Evolutionary conservation across 2,329 filamentous ascomycete species (phyloP).

Genomic region (Macrophomina pseudophaseolina): DNA sequence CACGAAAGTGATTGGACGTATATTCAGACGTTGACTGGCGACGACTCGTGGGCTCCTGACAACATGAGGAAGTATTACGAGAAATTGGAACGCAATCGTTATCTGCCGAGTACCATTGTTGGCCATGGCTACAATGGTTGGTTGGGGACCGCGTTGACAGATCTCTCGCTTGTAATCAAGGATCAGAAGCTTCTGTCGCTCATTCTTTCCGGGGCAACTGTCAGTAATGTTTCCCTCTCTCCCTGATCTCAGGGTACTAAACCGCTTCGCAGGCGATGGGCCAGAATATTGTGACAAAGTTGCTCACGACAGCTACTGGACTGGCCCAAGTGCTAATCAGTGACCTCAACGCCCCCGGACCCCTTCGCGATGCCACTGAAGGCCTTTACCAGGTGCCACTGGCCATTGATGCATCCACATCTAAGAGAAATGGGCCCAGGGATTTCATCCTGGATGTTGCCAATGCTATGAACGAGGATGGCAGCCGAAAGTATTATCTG

Average conservation of each 20-base stretch:
- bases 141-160: constrained; percentile 50
- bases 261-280: constrained; percentile 43
- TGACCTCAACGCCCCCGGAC: constrained; percentile 53
- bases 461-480: constrained; percentile 41
- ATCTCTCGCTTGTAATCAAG: constrained; percentile 56
- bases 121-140: constrained; percentile 66
- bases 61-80: constrained; percentile 65
- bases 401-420: constrained; percentile 52
- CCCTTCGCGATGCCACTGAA: constrained; percentile 47
- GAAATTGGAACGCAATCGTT: constrained; percentile 60
- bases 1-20: constrained; percentile 64
- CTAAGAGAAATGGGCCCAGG: constrained; percentile 58
- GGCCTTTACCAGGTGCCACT: constrained; percentile 59
- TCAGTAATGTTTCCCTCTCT: constrained; percentile 30
- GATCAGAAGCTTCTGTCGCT: constrained; percentile 62
- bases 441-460: constrained; percentile 61
- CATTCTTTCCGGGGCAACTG: constrained; percentile 57
- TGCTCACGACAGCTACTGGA: constrained; percentile 43
- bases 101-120: constrained; percentile 46
- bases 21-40: constrained; percentile 64
- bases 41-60: constrained; percentile 60
- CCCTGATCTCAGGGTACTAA: not conserved
- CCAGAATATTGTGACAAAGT: constrained; percentile 34
- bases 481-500: constrained; percentile 55
- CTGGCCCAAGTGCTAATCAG: constrained; percentile 54